Percentiles rank a stretch among this genome's conserved stretches.
Conservation (phyloP, 129 eudicot species). For the Solidago caesia region DNA sequence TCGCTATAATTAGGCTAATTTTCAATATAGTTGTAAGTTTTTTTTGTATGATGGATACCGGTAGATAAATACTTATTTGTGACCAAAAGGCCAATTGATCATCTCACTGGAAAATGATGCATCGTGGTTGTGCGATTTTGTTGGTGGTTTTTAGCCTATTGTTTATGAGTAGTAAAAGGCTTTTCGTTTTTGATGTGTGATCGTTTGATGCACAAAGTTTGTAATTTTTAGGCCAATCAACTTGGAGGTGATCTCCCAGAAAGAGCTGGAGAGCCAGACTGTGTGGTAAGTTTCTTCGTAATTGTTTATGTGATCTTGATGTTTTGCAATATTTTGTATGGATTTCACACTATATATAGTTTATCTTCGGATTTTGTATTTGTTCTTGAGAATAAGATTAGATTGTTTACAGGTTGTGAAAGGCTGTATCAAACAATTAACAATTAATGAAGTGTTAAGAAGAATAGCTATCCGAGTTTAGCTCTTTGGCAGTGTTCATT, state of each 20-base stretch:
- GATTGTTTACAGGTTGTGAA: background rate
- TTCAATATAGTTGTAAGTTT: background rate
- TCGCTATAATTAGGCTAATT: too few species aligned
- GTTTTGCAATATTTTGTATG: background rate
- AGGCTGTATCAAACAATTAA: background rate
- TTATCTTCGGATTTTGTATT: background rate
- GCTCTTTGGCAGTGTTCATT: background rate
- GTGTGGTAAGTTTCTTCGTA: conserved; percentile 57
- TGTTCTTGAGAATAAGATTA: background rate
- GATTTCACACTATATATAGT: background rate
- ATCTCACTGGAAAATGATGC: background rate
- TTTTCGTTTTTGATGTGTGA: background rate
- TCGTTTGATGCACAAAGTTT: conserved; percentile 6
- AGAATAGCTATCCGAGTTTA: background rate
- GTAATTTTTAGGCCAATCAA: conserved; percentile 43
- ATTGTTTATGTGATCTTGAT: background rate
- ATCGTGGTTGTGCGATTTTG: background rate
- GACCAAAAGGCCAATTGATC: background rate
- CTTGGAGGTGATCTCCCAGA: conserved; percentile 61
- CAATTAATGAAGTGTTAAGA: background rate
- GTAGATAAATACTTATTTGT: background rate
- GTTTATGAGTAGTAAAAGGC: background rate
- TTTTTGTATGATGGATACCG: background rate
- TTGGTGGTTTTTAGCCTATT: background rate
- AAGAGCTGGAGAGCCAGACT: conserved; percentile 84